Evolutionary conservation across 2,329 filamentous ascomycete species (phyloP), one percentile per base, ranked within the genome.

Genomic region (Pseudopithomyces chartarum): DNA sequence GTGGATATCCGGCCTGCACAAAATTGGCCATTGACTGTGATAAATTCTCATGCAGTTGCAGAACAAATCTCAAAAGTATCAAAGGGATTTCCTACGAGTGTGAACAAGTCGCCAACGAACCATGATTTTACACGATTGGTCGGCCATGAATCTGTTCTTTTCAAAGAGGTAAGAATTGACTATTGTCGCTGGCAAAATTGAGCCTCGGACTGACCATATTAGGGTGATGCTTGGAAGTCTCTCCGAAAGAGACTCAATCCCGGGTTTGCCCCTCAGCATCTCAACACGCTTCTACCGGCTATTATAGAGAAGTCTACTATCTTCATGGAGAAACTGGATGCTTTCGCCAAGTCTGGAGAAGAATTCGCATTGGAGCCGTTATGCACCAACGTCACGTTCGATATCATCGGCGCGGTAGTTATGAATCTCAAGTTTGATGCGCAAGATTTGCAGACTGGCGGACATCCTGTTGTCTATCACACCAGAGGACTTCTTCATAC

Each of bases 231-330:
- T 1, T 77, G 76, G 75, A 78, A 75, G 60, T 50, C 45, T 4
- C 63, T 74, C 46, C 69, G 74, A 29, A 68, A 69, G 44, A 68
- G 66, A 1, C 77, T 76, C 62, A 75, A 75, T 32, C 68, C 70
- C 13, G 75, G 73, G 2, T 79, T 79, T 50, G 68, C 69, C 3
- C 67, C 70, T 2, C 66, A 69, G 34, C 73, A 78, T 57, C 54
- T 79, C 4, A 60, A 72, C 38, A 68, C 70, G 6, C 58, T 77
- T 12, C 61, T 76, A 5, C 70, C 73, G 1, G 63, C 67, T 2
- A 69, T 78, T 12, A 36, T 78, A 0, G 63, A 77, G 1, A 75
- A 78, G 33, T 68, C 66, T n/a, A 57, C 62, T 6, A 62, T 63
- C 11, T 76, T 78, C 56, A 63, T 71, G 32, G 54, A 64, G 6